These are phyloP conservation scores for Pyrrhoderma noxium DNA, from an alignment of 1,284 basidiomycete genomes.

Conservation along the genomic window DNA sequence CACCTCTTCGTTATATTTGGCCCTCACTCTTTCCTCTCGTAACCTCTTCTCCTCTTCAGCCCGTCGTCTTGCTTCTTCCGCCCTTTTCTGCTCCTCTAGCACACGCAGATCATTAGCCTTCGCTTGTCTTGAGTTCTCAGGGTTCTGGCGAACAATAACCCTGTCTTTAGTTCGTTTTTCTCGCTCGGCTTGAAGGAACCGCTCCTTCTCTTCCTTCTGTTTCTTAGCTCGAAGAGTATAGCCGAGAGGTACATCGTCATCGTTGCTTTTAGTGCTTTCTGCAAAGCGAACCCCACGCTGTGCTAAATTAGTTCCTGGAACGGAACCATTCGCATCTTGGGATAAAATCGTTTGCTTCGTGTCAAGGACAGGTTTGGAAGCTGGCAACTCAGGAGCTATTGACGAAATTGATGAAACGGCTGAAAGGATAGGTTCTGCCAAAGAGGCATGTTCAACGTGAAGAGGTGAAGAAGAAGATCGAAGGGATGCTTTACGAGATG, in stretches of 20 bases:
- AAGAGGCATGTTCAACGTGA: slow-evolving; percentile 6
- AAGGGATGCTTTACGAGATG: slow-evolving; percentile 7
- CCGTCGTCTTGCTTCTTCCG: slow-evolving; percentile 48
- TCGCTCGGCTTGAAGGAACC: slow-evolving; percentile 55
- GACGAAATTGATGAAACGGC: slow-evolving; percentile 4
- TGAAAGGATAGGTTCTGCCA: slow-evolving; percentile 11
- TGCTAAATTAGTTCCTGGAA: neutral
- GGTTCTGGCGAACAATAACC: slow-evolving; percentile 24
- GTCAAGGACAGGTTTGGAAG: neutral
- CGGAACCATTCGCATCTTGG: neutral
- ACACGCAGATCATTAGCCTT: slow-evolving; percentile 40
- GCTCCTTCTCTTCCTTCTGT: slow-evolving; percentile 63
- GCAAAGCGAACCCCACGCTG: slow-evolving; percentile 5
- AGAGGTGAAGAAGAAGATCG: slow-evolving; percentile 10
- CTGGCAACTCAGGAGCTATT: neutral
- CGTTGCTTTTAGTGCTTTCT: slow-evolving; percentile 29
- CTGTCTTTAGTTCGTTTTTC: slow-evolving; percentile 38
- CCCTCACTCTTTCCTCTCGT: slow-evolving; percentile 42
- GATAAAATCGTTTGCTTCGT: neutral
- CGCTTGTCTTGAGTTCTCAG: slow-evolving; percentile 25
- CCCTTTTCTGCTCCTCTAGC: slow-evolving; percentile 45
- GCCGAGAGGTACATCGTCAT: slow-evolving; percentile 59
- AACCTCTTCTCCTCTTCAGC: slow-evolving; percentile 33
- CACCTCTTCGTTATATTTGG: slow-evolving; percentile 52
- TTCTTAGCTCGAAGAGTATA: slow-evolving; percentile 62